These are phyloP conservation scores for Saturnispora ahearnii DNA, from an alignment of 805 yeast species.

Conservation along the genomic window DNA sequence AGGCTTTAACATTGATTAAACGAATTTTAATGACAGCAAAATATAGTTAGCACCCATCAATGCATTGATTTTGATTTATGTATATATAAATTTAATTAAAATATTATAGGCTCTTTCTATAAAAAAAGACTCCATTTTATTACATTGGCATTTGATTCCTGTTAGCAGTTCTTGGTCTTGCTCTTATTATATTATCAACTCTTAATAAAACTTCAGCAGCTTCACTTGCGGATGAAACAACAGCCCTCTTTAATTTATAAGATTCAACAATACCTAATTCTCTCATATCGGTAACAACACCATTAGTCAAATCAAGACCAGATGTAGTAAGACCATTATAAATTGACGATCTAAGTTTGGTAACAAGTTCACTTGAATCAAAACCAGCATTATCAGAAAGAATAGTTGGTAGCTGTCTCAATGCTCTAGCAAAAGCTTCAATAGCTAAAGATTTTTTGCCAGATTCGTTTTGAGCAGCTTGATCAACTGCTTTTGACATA, in stretches of 20 bases:
- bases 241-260: slow-evolving; percentile 85
- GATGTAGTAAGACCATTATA: slow-evolving; percentile 88
- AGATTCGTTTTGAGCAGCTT: slow-evolving; percentile 79
- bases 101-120: not conserved
- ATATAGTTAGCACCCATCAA: too few species aligned
- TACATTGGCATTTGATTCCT: slow-evolving; percentile 36
- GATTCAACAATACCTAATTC: slow-evolving; percentile 89
- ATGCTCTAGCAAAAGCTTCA: slow-evolving; percentile 88
- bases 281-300: slow-evolving; percentile 87
- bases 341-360: slow-evolving; percentile 81
- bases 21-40: too few species aligned
- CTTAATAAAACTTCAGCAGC: slow-evolving; percentile 94
- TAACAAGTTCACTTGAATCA: slow-evolving; percentile 85
- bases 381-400: slow-evolving; percentile 96
- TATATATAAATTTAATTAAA: not conserved
- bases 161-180: slow-evolving; percentile 95
- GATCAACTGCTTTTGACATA: slow-evolving; percentile 95
- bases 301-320: slow-evolving; percentile 81
- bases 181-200: slow-evolving; percentile 94
- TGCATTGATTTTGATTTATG: not conserved
- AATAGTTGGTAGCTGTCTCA: slow-evolving; percentile 91
- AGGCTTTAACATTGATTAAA: too few species aligned
- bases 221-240: slow-evolving; percentile 92
- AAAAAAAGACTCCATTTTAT: not conserved
- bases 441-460: slow-evolving; percentile 93